Percentiles rank a stretch among this genome's conserved stretches.
Evolutionary conservation across 139 green algal species (phyloP).

Genomic region (Choricystis sp.): DNA sequence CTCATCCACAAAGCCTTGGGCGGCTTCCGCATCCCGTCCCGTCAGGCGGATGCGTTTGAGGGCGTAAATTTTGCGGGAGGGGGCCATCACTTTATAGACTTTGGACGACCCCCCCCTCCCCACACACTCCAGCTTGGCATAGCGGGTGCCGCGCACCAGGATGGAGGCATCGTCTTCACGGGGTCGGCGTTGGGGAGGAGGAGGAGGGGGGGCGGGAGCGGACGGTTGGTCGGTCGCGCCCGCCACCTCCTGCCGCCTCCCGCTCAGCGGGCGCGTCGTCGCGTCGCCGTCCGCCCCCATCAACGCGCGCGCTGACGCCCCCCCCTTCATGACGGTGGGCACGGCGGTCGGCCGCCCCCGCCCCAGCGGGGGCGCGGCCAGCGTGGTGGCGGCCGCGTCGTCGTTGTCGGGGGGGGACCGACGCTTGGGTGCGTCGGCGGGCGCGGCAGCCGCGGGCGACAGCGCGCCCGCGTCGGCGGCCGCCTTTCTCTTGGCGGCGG

Average conservation of each 20-base stretch:
- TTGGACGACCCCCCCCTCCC: conserved; percentile 84
- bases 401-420: too few relatives aligned
- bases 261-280: neutral
- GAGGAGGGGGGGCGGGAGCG: neutral
- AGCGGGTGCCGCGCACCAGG: conserved; percentile 54
- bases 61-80: conserved; percentile 79
- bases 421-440: neutral
- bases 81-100: conserved; percentile 77
- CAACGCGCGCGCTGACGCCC: neutral
- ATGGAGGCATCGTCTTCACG: conserved; percentile 66
- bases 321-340: too few relatives aligned
- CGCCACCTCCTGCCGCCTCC: neutral
- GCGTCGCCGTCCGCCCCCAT: neutral
- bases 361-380: too few relatives aligned
- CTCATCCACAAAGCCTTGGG: conserved; percentile 86
- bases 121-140: conserved; percentile 87
- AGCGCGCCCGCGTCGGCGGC: neutral
- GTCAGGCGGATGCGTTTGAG: conserved; percentile 83
- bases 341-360: too few relatives aligned
- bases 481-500: neutral
- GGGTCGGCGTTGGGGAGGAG: conserved; percentile 7
- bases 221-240: neutral
- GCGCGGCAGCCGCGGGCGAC: neutral
- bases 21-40: conserved; percentile 44
- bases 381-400: neutral